Evolutionary conservation across 768 basidiomycete species (phyloP), one percentile per base, ranked within the genome.

Genomic region (Tylopilus vinaceipallidus): DNA sequence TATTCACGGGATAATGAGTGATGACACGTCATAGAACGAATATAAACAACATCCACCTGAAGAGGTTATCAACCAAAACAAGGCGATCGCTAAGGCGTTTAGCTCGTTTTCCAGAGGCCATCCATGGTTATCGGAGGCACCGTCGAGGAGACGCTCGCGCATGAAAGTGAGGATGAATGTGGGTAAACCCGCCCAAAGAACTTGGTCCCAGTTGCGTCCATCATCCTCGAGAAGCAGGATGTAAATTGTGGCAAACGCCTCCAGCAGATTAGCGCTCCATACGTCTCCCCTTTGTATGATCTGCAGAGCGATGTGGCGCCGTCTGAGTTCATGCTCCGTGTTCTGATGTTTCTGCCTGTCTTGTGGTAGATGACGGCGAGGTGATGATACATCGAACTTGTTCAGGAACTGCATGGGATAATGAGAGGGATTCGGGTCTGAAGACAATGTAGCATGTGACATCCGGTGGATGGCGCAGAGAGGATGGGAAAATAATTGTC

Each of bases 161-260:
- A 82, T 50, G 54, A 72, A 78, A 1, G 38, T 44, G 32, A 67
- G 66, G 14, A 80, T 64, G 48, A 81, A 75, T 0, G 48, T 30
- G 3, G 72, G 70, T 11, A 80, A 59, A 34, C 68, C 70, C 6
- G 78, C 76, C 59, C 72, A 70, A 41, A 70, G 58, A 13, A 82
- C 67, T 51, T 78, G 80, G 42, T 69, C 68, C 33, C 71, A 56
- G 58, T 82, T 82, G 52, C 71, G 74, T 40, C 71, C 73, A 45
- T 74, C 76, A 23, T 80, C 75, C 53, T 84, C 81, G 27, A 82
- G 73, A 35, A 82, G 66, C 79, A 86, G 82, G 30, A 77, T 60
- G 58, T 78, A 82, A 44, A 79, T 73, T 0, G 73, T 73, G 69
- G 78, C 78, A 26, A 86, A 62, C 11, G 74, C 75, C 49, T 78